phyloP scores from a whole-genome alignment of 805 yeast species.

The Monosporozyma yasuniensis region DNA sequence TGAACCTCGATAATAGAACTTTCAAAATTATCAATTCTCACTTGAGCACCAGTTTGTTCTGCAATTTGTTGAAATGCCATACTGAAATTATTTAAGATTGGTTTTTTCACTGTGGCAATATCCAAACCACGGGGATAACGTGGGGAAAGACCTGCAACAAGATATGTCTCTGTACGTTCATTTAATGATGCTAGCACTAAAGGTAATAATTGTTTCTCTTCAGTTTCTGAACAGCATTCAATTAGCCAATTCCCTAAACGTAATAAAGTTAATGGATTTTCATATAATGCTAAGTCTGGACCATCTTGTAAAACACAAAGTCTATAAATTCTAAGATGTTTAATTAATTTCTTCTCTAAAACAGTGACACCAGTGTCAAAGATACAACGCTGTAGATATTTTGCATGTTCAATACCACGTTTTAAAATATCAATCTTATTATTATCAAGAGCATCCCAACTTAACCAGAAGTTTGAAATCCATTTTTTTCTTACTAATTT shows the following conservation, averaged over 20 bases:
- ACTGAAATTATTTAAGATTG: conserved; percentile 71
- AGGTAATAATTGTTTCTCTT: conserved; percentile 56
- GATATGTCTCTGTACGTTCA: conserved; percentile 60
- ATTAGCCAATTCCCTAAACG: conserved; percentile 86
- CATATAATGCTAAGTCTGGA: conserved; percentile 67
- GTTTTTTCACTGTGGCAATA: conserved; percentile 28
- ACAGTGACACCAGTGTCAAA: conserved; percentile 86
- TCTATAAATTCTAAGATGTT: conserved; percentile 70
- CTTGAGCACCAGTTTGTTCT: conserved; percentile 72
- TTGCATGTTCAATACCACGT: conserved; percentile 75
- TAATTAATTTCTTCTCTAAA: conserved; percentile 71
- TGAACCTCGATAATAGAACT: conserved; percentile 85
- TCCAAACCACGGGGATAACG: conserved; percentile 51
- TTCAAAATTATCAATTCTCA: conserved; percentile 89
- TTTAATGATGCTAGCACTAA: conserved; percentile 80
- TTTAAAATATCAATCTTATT: conserved; percentile 30
- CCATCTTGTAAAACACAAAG: conserved; percentile 86
- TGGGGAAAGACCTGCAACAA: conserved; percentile 87
- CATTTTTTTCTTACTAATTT: conserved; percentile 47
- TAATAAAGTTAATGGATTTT: conserved; percentile 77
- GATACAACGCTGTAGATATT: conserved; percentile 67
- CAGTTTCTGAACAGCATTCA: conserved; percentile 80
- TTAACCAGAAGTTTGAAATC: conserved; percentile 65
- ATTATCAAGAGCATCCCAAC: conserved; percentile 54
- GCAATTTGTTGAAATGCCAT: conserved; percentile 88